phyloP scores from a whole-genome alignment of 176 grass and related monocot species.

The Zea luxurians region DNA sequence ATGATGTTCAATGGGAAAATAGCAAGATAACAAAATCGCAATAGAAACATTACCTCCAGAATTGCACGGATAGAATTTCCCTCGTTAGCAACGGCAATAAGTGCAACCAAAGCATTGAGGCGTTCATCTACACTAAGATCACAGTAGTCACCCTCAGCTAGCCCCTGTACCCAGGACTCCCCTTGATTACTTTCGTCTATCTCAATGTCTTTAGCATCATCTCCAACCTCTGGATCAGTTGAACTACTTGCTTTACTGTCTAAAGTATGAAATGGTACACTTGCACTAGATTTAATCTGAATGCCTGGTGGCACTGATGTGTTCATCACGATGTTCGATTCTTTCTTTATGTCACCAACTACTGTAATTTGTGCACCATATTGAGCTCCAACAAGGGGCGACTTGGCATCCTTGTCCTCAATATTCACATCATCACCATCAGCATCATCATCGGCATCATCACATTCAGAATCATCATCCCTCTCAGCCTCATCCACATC shows the following conservation, averaged over 20 bases:
- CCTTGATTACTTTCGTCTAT: conserved; percentile 86
- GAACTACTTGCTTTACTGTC: conserved; percentile 42
- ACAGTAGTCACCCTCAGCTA: conserved; percentile 42
- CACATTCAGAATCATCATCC: conserved; percentile 88
- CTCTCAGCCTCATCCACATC: conserved; percentile 74
- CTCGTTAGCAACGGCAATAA: too few relatives aligned
- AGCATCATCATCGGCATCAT: conserved; percentile 76
- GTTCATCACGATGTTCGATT: conserved; percentile 25
- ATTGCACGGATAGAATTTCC: too few relatives aligned
- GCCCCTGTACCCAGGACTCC: conserved; percentile 80
- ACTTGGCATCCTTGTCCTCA: conserved; percentile 50
- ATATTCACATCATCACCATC: conserved; percentile 52
- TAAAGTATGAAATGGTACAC: conserved; percentile 24
- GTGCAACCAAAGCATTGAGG: too few relatives aligned
- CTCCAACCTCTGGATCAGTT: conserved; percentile 40
- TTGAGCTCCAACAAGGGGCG: conserved; percentile 23
- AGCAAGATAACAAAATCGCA: not conserved
- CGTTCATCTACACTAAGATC: too few relatives aligned
- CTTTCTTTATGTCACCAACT: conserved; percentile 31
- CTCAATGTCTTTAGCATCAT: conserved; percentile 49
- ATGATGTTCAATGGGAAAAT: conserved; percentile 20
- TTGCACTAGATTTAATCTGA: conserved; percentile 38
- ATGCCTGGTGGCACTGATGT: conserved; percentile 5
- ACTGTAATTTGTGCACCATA: conserved; percentile 21
- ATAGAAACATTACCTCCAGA: conserved; percentile 42